These are phyloP conservation scores for Xylaria venustula DNA, from an alignment of 495 filamentous ascomycete species.

Conservation along the genomic window DNA sequence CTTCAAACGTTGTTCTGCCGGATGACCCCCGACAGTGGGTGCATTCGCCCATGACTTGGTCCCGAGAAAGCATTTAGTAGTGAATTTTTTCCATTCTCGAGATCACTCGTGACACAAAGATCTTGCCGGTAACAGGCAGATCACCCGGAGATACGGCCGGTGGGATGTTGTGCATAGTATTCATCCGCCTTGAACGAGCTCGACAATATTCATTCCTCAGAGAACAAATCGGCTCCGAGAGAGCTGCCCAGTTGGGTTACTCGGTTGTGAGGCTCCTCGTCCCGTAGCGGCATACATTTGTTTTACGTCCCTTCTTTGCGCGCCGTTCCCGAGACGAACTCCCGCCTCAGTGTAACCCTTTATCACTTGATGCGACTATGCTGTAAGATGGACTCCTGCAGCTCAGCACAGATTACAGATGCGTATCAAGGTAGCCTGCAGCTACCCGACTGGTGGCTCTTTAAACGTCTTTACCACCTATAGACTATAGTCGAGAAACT, in stretches of 20 bases:
- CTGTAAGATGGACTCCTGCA: constrained; percentile 11
- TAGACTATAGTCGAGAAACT: no score
- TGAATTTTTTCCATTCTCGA: not conserved
- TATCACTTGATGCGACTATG: constrained; percentile 16
- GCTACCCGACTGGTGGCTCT: constrained; percentile 11
- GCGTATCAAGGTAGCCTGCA: constrained; percentile 7
- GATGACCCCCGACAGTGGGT: not conserved
- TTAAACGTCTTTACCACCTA: not conserved
- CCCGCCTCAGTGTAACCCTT: constrained; percentile 13
- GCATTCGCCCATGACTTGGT: not conserved
- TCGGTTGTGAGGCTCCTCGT: not conserved
- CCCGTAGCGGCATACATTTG: not conserved
- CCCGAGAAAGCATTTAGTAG: not conserved
- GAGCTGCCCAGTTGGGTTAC: constrained; percentile 4
- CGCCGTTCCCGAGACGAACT: constrained; percentile 11
- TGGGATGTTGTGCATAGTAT: not conserved
- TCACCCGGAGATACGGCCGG: not conserved
- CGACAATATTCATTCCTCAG: no score
- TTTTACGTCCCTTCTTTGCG: not conserved
- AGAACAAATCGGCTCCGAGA: constrained; percentile 7
- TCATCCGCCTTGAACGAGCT: not conserved
- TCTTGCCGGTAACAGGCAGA: not conserved
- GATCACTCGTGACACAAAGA: not conserved
- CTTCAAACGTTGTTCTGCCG: not conserved
- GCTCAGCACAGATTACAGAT: constrained; percentile 1